A percentile compares a stretch with the other conserved stretches of the same genome.
Conservation (phyloP, 1,284 basidiomycete species). For the Fomitopsis schrenkii region DNA sequence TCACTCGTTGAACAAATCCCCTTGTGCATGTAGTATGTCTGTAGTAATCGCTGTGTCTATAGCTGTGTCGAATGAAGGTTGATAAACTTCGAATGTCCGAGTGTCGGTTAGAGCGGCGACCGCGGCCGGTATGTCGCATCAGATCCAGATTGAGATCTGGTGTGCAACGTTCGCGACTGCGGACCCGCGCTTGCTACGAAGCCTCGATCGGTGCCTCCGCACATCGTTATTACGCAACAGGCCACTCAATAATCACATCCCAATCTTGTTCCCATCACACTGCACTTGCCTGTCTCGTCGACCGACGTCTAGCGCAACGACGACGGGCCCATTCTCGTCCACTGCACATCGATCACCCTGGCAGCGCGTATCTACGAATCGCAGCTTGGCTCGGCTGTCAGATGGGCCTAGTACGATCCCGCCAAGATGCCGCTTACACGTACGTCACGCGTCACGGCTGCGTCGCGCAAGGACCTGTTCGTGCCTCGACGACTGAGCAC, state of each 20-base stretch:
- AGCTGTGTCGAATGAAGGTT: neutral
- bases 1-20: neutral
- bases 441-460: neutral
- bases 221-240: neutral
- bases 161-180: neutral
- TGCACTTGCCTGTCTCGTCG: neutral
- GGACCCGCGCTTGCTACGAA: neutral
- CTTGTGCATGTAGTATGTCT: neutral
- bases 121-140: neutral
- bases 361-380: neutral
- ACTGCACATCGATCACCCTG: neutral
- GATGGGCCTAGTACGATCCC: neutral
- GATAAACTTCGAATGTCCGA: neutral
- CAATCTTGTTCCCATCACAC: neutral
- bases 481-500: too few species aligned
- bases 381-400: neutral
- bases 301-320: neutral
- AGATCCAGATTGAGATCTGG: neutral
- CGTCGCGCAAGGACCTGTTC: neutral
- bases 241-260: neutral
- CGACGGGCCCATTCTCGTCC: neutral
- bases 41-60: neutral
- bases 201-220: neutral
- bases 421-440: neutral
- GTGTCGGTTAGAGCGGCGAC: neutral